A percentile compares a stretch with the other conserved stretches of the same genome.
phyloP scores from a whole-genome alignment of 345 rosid species.

The Rhodomyrtus tomentosa region DNA sequence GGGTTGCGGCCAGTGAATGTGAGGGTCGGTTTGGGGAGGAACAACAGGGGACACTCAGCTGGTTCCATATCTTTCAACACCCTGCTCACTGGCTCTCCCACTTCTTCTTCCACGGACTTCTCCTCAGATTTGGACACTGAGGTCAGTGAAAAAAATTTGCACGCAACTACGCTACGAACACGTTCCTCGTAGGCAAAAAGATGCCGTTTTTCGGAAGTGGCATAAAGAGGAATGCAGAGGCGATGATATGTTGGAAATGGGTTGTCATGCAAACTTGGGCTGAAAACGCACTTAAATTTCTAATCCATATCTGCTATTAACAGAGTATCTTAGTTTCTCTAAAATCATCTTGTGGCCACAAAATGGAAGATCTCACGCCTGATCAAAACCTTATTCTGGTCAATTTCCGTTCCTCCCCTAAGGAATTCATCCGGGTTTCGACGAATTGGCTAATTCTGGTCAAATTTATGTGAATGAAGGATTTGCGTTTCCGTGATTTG shows the following conservation, averaged over 20 bases:
- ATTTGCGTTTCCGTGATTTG: background rate
- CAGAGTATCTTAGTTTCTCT: background rate
- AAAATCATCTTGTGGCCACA: background rate
- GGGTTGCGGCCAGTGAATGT: conserved; percentile 34
- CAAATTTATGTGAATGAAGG: background rate
- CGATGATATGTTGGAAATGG: background rate
- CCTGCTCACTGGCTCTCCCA: conserved; percentile 29
- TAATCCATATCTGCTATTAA: background rate
- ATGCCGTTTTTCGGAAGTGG: background rate
- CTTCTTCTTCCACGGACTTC: conserved; percentile 26
- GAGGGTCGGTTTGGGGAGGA: conserved; percentile 17
- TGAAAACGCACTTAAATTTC: background rate
- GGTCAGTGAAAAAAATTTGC: conserved; percentile 23
- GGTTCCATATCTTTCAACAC: conserved; percentile 36
- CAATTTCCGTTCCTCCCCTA: background rate
- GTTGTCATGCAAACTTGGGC: background rate
- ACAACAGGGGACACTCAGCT: conserved; percentile 13
- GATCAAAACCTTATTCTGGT: background rate
- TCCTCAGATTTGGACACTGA: conserved; percentile 50
- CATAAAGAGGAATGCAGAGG: background rate
- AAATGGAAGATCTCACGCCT: background rate
- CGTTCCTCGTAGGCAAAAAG: background rate
- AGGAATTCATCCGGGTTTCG: background rate
- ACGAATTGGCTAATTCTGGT: background rate
- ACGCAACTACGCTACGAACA: background rate